These are phyloP conservation scores for Ambrosia hybrid DNA, from an alignment of 140 eudicot species.

Conservation along the genomic window DNA sequence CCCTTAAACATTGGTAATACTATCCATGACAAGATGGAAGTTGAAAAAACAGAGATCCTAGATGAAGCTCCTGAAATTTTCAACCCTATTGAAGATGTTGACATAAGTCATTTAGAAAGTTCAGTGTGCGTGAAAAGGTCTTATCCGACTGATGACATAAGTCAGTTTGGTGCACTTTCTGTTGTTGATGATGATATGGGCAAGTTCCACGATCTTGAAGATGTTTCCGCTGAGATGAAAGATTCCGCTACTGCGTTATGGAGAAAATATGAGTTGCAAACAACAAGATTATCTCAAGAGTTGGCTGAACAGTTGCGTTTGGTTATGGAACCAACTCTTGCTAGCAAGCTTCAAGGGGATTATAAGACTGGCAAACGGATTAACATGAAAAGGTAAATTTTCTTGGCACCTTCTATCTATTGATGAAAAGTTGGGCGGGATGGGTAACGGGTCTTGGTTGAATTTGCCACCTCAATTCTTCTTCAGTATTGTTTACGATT, in stretches of 20 bases:
- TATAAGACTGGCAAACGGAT: constrained; percentile 94
- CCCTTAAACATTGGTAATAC: constrained; percentile 26
- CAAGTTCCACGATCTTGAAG: constrained; percentile 42
- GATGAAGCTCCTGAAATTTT: constrained; percentile 44
- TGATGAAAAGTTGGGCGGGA: too few relatives aligned
- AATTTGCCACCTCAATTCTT: too few relatives aligned
- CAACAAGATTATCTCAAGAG: constrained; percentile 92
- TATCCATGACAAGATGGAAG: constrained; percentile 34
- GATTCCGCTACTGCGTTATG: constrained; percentile 67
- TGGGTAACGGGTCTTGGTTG: too few relatives aligned
- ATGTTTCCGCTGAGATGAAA: constrained; percentile 46
- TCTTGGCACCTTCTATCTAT: not conserved
- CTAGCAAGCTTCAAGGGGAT: constrained; percentile 98
- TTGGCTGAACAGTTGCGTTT: constrained; percentile 92
- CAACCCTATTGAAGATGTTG: constrained; percentile 21
- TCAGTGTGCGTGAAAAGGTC: constrained; percentile 52
- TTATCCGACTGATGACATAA: constrained; percentile 42
- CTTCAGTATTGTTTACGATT: too few relatives aligned
- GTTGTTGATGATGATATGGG: constrained; percentile 50
- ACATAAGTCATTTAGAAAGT: constrained; percentile 37
- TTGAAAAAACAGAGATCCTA: constrained; percentile 29
- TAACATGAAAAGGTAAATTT: constrained; percentile 90
- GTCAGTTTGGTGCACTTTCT: constrained; percentile 43
- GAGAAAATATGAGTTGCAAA: constrained; percentile 81
- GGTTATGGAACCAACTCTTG: constrained; percentile 96